phyloP scores from a whole-genome alignment of 169 alveolate species.

The Plasmodium coatneyi region DNA sequence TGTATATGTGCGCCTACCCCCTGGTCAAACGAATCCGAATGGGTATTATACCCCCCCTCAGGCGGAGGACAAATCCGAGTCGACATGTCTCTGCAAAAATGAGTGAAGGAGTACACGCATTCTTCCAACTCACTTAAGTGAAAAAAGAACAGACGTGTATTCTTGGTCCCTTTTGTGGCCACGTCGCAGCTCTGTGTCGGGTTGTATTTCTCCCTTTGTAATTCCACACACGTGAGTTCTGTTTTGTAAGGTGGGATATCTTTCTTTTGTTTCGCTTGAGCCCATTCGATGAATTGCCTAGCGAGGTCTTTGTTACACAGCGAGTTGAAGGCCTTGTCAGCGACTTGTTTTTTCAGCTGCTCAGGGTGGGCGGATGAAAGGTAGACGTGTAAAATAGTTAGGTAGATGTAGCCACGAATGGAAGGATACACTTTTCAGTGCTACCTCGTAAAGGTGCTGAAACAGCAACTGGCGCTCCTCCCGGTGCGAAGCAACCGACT shows the following conservation, averaged over 20 bases:
- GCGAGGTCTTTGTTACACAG: conserved; percentile 31
- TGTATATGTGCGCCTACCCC: background rate
- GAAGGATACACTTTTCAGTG: background rate
- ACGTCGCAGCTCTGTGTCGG: background rate
- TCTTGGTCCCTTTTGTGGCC: background rate
- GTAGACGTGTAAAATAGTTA: background rate
- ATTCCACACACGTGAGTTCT: background rate
- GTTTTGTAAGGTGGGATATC: background rate
- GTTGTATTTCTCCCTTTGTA: conserved; percentile 16
- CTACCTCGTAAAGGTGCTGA: conserved; percentile 20
- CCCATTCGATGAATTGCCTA: background rate
- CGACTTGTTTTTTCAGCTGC: conserved; percentile 43
- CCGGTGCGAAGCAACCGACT: background rate
- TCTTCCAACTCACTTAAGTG: conserved; percentile 44
- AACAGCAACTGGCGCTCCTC: conserved; percentile 32
- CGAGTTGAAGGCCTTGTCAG: conserved; percentile 54
- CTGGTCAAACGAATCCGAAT: conserved; percentile 3
- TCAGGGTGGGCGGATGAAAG: background rate
- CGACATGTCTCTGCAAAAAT: conserved; percentile 43
- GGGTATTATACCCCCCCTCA: background rate
- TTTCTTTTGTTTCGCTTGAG: background rate
- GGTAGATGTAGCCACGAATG: background rate
- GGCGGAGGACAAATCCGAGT: background rate
- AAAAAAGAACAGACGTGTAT: conserved; percentile 4
- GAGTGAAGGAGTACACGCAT: conserved; percentile 28